Conservation (phyloP, 768 basidiomycete genomes). For the Phylloporus rhodoxanthus region DNA sequence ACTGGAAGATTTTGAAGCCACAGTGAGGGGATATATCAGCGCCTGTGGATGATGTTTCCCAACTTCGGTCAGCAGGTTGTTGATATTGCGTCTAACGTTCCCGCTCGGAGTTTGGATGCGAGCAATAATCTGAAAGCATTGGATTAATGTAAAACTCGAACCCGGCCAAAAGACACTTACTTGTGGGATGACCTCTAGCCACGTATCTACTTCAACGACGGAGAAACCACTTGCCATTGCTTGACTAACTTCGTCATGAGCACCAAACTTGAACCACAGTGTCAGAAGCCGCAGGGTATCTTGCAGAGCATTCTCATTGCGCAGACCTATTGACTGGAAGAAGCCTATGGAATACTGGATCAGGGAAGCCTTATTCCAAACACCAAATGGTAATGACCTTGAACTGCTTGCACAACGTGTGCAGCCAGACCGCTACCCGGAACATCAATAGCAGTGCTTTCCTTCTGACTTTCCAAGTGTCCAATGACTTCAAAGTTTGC, state of each 20-base stretch:
- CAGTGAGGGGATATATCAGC: constrained; percentile 90
- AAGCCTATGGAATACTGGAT: constrained; percentile 52
- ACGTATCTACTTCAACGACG: constrained; percentile 91
- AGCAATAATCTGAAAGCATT: constrained; percentile 75
- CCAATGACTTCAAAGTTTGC: constrained; percentile 93
- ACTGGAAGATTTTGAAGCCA: constrained; percentile 95
- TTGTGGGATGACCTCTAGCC: constrained; percentile 98
- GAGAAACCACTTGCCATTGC: constrained; percentile 85
- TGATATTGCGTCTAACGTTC: constrained; percentile 85
- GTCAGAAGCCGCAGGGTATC: constrained; percentile 91
- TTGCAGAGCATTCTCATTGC: constrained; percentile 86
- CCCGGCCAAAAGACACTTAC: constrained; percentile 35
- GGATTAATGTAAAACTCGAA: neutral
- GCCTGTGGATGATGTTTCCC: constrained; percentile 98
- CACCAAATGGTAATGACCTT: constrained; percentile 44
- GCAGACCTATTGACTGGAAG: constrained; percentile 89
- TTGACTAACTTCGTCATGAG: constrained; percentile 81
- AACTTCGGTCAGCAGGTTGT: constrained; percentile 81
- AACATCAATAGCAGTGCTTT: constrained; percentile 50
- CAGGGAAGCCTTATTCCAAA: constrained; percentile 5
- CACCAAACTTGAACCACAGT: constrained; percentile 97
- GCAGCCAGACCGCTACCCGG: constrained; percentile 60
- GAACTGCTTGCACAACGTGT: constrained; percentile 90
- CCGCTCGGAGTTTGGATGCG: constrained; percentile 91
- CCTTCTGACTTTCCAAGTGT: constrained; percentile 64